Evolutionary conservation across 176 grass and related monocot genomes (phyloP).

Genomic region (Stipa capillata): DNA sequence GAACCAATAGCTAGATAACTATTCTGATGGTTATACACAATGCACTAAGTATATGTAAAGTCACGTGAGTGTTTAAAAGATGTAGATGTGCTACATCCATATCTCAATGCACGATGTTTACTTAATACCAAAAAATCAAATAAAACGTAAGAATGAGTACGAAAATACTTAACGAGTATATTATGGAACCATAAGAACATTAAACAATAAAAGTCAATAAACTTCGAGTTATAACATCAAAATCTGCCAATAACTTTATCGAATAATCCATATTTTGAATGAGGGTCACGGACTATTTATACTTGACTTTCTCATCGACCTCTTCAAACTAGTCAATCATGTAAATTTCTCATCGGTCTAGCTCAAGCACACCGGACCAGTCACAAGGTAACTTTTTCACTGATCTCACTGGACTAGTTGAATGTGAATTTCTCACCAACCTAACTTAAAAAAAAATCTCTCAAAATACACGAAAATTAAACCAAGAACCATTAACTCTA

Average conservation of each 20-base stretch:
- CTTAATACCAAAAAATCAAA: not conserved
- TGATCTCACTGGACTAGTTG: not conserved
- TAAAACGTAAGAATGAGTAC: not conserved
- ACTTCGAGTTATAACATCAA: not conserved
- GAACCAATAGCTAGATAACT: too few relatives aligned
- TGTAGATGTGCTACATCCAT: not conserved
- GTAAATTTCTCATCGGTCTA: not conserved
- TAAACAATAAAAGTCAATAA: not conserved
- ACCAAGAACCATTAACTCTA: not conserved
- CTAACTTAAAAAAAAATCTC: not conserved
- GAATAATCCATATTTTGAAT: not conserved
- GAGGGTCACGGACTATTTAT: not conserved
- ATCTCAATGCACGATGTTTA: not conserved
- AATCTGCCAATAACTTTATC: not conserved
- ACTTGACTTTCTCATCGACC: not conserved
- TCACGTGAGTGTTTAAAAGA: not conserved
- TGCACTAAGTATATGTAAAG: not conserved
- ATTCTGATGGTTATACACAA: too few relatives aligned
- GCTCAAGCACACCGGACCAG: not conserved
- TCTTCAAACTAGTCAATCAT: not conserved
- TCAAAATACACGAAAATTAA: not conserved
- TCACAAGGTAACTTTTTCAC: not conserved
- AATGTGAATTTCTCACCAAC: not conserved
- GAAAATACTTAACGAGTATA: too few relatives aligned
- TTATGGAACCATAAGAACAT: not conserved